Evolutionary conservation across 345 rosid genomes (phyloP).

Genomic region (Syzygium grande): DNA sequence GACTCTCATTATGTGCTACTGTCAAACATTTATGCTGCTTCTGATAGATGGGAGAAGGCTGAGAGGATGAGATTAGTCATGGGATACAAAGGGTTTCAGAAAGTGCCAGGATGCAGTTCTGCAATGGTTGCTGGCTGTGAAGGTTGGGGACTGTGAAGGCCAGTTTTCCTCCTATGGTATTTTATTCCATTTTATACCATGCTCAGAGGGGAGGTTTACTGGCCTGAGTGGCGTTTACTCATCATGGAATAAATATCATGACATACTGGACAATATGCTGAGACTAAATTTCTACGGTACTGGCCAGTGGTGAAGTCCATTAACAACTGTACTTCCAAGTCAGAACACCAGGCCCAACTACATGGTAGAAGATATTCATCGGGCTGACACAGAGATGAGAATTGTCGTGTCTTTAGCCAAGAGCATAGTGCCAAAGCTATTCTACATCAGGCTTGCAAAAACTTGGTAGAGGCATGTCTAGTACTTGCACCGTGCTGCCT

Average conservation of each 20-base stretch:
- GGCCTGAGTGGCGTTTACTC: not conserved
- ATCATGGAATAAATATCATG: not conserved
- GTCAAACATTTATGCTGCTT: conserved; percentile 61
- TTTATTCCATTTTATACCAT: not conserved
- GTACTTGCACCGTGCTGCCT: not conserved
- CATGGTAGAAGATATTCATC: not conserved
- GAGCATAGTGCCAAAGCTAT: not conserved
- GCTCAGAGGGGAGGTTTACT: not conserved
- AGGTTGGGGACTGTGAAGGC: not conserved
- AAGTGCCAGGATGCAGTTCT: conserved; percentile 51
- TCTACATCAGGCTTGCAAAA: not conserved
- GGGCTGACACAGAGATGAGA: not conserved
- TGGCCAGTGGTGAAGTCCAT: not conserved
- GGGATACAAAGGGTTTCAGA: conserved; percentile 34
- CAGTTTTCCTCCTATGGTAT: not conserved
- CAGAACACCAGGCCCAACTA: not conserved
- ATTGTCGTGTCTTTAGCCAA: not conserved
- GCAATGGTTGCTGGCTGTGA: conserved; percentile 8
- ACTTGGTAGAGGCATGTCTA: not conserved
- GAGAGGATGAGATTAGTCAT: conserved; percentile 39
- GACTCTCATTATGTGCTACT: conserved; percentile 40
- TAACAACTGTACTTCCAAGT: not conserved
- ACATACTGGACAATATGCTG: not conserved
- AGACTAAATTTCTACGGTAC: not conserved
- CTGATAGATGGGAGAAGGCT: conserved; percentile 55